Evolutionary conservation across 495 filamentous ascomycete genomes (phyloP).

Genomic region (Hypoxylon lienhwacheense): DNA sequence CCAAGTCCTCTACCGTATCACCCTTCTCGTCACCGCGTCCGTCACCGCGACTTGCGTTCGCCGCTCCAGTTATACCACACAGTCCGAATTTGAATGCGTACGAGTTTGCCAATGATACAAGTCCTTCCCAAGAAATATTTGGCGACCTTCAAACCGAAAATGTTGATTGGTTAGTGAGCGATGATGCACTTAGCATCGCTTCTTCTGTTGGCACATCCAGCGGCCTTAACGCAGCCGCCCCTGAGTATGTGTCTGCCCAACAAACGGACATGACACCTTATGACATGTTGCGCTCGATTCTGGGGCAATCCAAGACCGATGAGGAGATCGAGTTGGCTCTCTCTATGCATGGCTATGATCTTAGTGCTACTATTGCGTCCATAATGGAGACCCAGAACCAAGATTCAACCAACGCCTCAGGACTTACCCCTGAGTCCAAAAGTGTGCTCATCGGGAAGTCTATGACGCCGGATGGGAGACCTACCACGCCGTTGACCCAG

Average conservation of each 20-base stretch:
- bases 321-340: constrained; percentile 92
- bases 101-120: constrained; percentile 75
- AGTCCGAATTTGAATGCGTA: constrained; percentile 93
- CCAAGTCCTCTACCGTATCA: constrained; percentile 74
- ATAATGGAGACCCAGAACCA: constrained; percentile 68
- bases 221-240: constrained; percentile 72
- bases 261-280: constrained; percentile 93
- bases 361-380: constrained; percentile 82
- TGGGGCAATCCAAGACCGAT: constrained; percentile 84
- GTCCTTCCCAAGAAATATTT: constrained; percentile 78
- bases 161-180: constrained; percentile 93
- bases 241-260: constrained; percentile 76
- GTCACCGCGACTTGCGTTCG: constrained; percentile 87
- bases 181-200: constrained; percentile 78
- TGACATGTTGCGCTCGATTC: constrained; percentile 94
- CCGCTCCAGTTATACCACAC: constrained; percentile 89
- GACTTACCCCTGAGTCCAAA: constrained; percentile 52
- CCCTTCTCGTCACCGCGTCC: constrained; percentile 94
- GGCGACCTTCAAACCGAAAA: constrained; percentile 91
- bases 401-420: constrained; percentile 45
- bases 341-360: constrained; percentile 86
- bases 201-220: constrained; percentile 67
- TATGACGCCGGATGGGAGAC: constrained; percentile 70
- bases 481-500: constrained; percentile 70
- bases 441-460: constrained; percentile 87